Evolutionary conservation across 1,284 basidiomycete species (phyloP), one percentile per base, ranked within the genome.

Genomic region (Puccinia horiana): DNA sequence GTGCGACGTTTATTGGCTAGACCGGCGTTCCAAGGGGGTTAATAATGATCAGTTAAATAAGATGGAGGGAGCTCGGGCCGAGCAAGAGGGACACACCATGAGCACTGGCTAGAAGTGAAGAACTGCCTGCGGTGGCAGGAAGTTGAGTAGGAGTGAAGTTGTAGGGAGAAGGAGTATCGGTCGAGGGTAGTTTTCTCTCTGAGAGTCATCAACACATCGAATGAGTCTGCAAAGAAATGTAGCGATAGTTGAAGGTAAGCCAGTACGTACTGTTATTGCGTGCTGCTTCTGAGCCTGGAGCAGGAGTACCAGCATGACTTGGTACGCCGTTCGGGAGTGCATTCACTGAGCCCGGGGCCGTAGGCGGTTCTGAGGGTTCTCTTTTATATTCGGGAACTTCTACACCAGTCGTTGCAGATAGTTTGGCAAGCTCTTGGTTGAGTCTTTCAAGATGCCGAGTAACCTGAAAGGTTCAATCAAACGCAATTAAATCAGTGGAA

Each of bases 301-400:
- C 58, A 40, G 63, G 78, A 42, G 47, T 67, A 16, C 67, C 67
- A 54, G 42, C 29, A 32, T 32, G 52, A 63, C 58, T 65, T 58
- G 70, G 35, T 44, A 58, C 20, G 20, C 78, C 78, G 37, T 40
- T 63, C 11, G 49, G n/a, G 35, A 80, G n/a, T 32, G 26, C 67
- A 54, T 56, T 72, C 29, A 23, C 20, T 37, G 77, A 52, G 47
- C 78, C 78, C 29, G 78, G 69, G 29, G 44, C 69, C 23, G 54
- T 63, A 16, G 58, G 58, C 42, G 72, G 40, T 58, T 74, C 70
- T 1, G 78, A 56, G 18, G 70, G 49, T 16, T 81, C 79, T 40
- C 44, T 69, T 52, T 74, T 73, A 37, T 74, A 74, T 54, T 81
- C 79, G n/a, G 79, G 79, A 40, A 81, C 58, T 47, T 81, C 79